These are phyloP conservation scores for Hymenotorrendiella dingleyae DNA, from an alignment of 2,329 filamentous ascomycete species.

Conservation along the genomic window DNA sequence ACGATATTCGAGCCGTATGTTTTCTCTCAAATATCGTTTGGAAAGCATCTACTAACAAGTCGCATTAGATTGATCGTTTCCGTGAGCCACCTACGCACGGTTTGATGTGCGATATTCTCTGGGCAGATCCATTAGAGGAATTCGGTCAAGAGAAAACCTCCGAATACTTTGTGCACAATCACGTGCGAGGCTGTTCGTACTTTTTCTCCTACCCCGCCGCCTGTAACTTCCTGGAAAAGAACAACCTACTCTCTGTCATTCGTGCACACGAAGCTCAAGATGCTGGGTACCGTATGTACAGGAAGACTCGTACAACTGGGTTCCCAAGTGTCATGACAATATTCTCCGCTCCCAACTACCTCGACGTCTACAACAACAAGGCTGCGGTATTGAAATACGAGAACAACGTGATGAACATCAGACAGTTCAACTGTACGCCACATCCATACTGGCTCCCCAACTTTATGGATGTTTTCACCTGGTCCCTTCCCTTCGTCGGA, in stretches of 20 bases:
- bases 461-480: slow-evolving; percentile 99
- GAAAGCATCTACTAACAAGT: slow-evolving; percentile 7
- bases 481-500: slow-evolving; percentile 96
- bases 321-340: slow-evolving; percentile 99
- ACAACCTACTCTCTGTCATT: slow-evolving; percentile 95
- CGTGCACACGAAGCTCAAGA: slow-evolving; percentile 98
- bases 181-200: slow-evolving; percentile 96
- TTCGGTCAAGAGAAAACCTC: slow-evolving; percentile 98
- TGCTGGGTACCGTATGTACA: slow-evolving; percentile 97
- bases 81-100: slow-evolving; percentile 95
- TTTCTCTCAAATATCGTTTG: not conserved
- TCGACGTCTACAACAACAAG: slow-evolving; percentile 99
- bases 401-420: slow-evolving; percentile 99
- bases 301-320: slow-evolving; percentile 94
- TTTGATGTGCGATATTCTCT: slow-evolving; percentile 98
- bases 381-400: slow-evolving; percentile 98
- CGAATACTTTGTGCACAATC: slow-evolving; percentile 97
- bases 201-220: slow-evolving; percentile 98
- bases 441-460: slow-evolving; percentile 99
- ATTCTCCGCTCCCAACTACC: slow-evolving; percentile 97
- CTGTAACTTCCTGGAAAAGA: slow-evolving; percentile 97
- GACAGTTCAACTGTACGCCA: slow-evolving; percentile 98
- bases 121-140: slow-evolving; percentile 96
- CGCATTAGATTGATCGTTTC: slow-evolving; percentile 82
- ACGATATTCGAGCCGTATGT: slow-evolving; percentile 81